phyloP scores from a whole-genome alignment of 345 rosid genomes.

The Syzygium grande region DNA sequence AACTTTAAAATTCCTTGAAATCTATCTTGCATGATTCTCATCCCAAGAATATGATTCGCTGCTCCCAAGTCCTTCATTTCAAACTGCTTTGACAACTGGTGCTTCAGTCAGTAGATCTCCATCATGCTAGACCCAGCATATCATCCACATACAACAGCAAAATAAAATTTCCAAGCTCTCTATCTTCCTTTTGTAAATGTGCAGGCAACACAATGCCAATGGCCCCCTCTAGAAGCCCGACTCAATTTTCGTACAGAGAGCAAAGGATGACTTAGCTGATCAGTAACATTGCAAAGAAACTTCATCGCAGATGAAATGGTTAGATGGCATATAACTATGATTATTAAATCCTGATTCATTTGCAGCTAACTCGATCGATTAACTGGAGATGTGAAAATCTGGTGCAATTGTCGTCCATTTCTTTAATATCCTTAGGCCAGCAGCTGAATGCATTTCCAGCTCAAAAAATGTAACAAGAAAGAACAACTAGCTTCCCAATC shows the following conservation, averaged over 20 bases:
- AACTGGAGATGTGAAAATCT: slow-evolving; percentile 20
- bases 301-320: neutral
- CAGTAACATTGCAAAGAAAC: neutral
- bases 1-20: no score
- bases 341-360: slow-evolving; percentile 9
- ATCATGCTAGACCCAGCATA: no score
- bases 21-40: no score
- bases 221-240: neutral
- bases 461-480: slow-evolving; percentile 4
- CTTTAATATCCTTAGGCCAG: slow-evolving; percentile 17
- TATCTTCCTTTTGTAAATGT: slow-evolving; percentile 59
- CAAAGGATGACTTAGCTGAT: neutral
- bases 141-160: neutral
- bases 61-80: no score
- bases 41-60: no score
- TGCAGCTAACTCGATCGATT: slow-evolving; percentile 1
- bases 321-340: slow-evolving; percentile 3
- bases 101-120: no score
- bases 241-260: neutral
- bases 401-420: slow-evolving; percentile 25
- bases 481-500: neutral
- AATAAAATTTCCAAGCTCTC: slow-evolving; percentile 61
- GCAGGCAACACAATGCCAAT: neutral
- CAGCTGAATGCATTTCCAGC: slow-evolving; percentile 6
- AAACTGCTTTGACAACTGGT: no score